A percentile compares a stretch with the other conserved stretches of the same genome.
Evolutionary conservation across 768 basidiomycete species (phyloP).

Genomic region (Termitomyces sp.): DNA sequence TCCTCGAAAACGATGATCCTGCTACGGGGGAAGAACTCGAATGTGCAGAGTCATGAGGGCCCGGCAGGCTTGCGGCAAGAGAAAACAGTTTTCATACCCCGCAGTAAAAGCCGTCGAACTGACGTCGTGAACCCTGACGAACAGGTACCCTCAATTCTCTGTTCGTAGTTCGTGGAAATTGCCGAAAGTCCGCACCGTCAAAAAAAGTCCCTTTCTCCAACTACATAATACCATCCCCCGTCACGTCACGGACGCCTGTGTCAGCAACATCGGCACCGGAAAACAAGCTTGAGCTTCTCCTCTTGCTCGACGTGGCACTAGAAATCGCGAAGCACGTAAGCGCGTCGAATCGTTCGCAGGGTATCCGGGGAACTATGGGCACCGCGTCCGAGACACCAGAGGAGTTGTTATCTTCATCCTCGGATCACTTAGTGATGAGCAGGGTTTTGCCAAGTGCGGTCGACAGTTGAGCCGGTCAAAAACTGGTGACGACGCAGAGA

Average conservation of each 20-base stretch:
- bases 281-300: conserved; percentile 71
- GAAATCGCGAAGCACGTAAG: conserved; percentile 88
- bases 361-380: conserved; percentile 86
- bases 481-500: not conserved
- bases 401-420: conserved; percentile 88
- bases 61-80: no score
- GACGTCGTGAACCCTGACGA: no score
- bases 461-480: not conserved
- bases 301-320: conserved; percentile 88
- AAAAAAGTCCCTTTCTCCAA: conserved; percentile 3
- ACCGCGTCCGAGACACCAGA: conserved; percentile 89
- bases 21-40: no score
- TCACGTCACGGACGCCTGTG: conserved; percentile 3
- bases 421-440: conserved; percentile 69
- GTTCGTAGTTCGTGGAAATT: no score
- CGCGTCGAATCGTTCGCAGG: conserved; percentile 85
- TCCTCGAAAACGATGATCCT: no score
- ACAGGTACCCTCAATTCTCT: no score
- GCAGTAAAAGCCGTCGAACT: no score
- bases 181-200: no score
- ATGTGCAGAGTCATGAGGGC: no score
- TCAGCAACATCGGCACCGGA: not conserved
- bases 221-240: not conserved
- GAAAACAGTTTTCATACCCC: no score
- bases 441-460: conserved; percentile 75